Base-by-base conservation (phyloP, 2,329 filamentous ascomycete species). In the Apiospora marii region DNA sequence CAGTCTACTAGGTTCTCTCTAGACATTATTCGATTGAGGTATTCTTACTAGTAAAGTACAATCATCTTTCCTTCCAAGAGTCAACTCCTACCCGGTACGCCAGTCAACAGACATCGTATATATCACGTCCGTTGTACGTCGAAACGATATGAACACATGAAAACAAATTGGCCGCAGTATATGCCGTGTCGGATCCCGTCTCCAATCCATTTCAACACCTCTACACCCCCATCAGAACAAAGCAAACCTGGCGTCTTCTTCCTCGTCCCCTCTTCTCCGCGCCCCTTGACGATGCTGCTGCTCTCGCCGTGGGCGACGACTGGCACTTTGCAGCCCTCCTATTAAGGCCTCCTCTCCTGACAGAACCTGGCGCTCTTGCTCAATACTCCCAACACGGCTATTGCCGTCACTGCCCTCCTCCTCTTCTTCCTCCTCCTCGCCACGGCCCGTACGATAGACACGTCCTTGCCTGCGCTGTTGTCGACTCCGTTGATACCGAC, bases 381-480 rank as follows among this genome's bases (percentile, higher is more conserved):
- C 58, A 41, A 14, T 22, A n/a, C 67, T 48, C n/a, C 27, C 19
- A n/a, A 19, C 34, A 6, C 58, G 22, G 58, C 10, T 64, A 10
- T 22, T 34, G 19, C 19, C 6, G 34, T n/a, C 34, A 14, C 16
- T 22, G 30, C 30, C 22, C 6, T 24, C 58, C 19, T 13, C 34
- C 19, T 30, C 24, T 30, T 14, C 24, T 7, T 41, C 34, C 34
- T 64, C 53, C 7, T 37, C 34, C 22, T 22, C 30, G 8, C 58
- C 10, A 4, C 34, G 58, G 19, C 30, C 34, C n/a, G 58, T 4
- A n/a, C 19, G 58, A 8, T 64, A 41, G 4, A 24, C 58, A 22
- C 19, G 58, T 48, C 73, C 72, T 70, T n/a, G 49, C 58, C 64
- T 64, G 64, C 72, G 41, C 37, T 70, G n/a, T 22, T 64, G 68